phyloP scores from a whole-genome alignment of 495 filamentous ascomycete genomes.

The Collariella sp. region DNA sequence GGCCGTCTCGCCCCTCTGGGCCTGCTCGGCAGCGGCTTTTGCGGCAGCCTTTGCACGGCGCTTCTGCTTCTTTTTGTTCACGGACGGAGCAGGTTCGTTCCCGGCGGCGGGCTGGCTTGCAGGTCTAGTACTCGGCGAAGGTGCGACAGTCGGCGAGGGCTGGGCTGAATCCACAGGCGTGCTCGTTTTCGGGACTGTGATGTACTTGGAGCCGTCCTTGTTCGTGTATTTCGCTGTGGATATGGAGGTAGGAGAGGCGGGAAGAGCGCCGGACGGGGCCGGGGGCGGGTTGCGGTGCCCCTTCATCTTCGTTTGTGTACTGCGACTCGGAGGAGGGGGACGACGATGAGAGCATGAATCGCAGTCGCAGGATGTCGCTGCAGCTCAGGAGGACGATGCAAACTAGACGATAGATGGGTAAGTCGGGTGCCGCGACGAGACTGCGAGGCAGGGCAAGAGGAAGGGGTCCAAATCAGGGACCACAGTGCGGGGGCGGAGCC shows the following conservation, averaged over 20 bases:
- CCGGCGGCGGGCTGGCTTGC: conserved; percentile 21
- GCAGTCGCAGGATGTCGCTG: conserved; percentile 2
- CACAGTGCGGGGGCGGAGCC: not conserved
- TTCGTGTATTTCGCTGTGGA: conserved; percentile 51
- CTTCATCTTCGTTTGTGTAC: conserved; percentile 40
- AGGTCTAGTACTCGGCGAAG: conserved; percentile 24
- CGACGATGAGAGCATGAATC: conserved; percentile 27
- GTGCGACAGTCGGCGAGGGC: conserved; percentile 37
- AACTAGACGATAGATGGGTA: conserved; percentile 9
- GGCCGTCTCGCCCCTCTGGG: conserved; percentile 19
- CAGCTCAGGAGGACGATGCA: not conserved
- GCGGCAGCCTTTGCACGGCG: conserved; percentile 70
- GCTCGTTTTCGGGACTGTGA: conserved; percentile 53
- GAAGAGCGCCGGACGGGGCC: conserved; percentile 25
- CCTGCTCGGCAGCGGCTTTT: conserved; percentile 45
- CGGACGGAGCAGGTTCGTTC: conserved; percentile 36
- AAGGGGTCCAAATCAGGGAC: not conserved
- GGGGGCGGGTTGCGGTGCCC: conserved; percentile 41
- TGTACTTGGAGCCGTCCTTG: conserved; percentile 61
- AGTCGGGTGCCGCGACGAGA: conserved; percentile 1
- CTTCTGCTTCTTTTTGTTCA: conserved; percentile 93
- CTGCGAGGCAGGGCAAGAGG: not conserved
- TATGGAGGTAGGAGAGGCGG: conserved; percentile 36
- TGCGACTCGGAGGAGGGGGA: conserved; percentile 18
- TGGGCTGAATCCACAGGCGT: conserved; percentile 44